Evolutionary conservation across 1,284 basidiomycete genomes (phyloP).

Genomic region (Grifola frondosa): DNA sequence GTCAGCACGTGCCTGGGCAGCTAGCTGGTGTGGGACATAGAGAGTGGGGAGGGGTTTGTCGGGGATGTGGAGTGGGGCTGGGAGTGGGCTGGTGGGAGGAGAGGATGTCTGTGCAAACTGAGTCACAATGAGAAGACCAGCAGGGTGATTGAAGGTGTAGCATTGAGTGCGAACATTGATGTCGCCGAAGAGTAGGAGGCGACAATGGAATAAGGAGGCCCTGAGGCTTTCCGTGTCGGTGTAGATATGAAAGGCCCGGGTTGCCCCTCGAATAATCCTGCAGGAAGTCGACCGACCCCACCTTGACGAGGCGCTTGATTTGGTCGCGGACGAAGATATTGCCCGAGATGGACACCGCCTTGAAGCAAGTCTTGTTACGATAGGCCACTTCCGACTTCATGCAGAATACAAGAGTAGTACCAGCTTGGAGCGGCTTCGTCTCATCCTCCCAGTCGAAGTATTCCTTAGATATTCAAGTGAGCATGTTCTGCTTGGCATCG

Average conservation of each 20-base stretch:
- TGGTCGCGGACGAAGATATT: conserved; percentile 85
- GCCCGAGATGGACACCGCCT: conserved; percentile 81
- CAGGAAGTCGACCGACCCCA: conserved; percentile 85
- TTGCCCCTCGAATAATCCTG: conserved; percentile 90
- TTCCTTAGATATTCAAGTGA: conserved; percentile 95
- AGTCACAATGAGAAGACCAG: no score
- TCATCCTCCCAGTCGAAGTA: conserved; percentile 98
- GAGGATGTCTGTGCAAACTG: no score
- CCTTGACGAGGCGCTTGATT: conserved; percentile 84
- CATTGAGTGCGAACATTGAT: conserved; percentile 87
- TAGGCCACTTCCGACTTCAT: conserved; percentile 84
- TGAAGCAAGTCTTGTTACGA: conserved; percentile 88
- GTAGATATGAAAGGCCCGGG: conserved; percentile 90
- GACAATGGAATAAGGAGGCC: conserved; percentile 79
- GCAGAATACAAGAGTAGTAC: conserved; percentile 88
- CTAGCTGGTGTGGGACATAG: conserved; percentile 31
- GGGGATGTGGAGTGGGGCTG: conserved; percentile 19
- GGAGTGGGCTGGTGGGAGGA: conserved; percentile 26
- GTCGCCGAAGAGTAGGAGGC: conserved; percentile 85
- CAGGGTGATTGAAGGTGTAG: conserved; percentile 95
- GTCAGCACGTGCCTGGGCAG: conserved; percentile 34
- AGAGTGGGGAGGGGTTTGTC: conserved; percentile 11
- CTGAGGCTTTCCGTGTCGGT: conserved; percentile 83
- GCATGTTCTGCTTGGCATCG: no score
- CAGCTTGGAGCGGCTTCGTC: conserved; percentile 73